These are phyloP conservation scores for Hyaloscypha hepaticicola DNA, from an alignment of 495 filamentous ascomycete species.

Conservation along the genomic window DNA sequence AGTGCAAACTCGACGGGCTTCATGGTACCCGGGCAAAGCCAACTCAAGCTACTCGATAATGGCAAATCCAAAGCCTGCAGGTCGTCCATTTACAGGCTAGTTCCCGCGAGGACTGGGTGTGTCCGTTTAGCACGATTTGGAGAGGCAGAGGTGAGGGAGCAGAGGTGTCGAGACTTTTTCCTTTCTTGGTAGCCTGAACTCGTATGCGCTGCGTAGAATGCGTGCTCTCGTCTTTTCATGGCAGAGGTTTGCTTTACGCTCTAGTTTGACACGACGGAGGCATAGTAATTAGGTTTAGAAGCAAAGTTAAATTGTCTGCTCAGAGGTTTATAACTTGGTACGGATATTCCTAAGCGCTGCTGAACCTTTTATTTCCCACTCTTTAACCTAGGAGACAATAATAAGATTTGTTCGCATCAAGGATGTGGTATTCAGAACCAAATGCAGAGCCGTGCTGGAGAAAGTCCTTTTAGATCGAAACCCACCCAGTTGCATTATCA, in stretches of 20 bases:
- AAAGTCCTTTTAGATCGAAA: no score
- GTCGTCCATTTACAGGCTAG: conserved; percentile 3
- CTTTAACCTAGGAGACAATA: no score
- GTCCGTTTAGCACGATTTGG: conserved; percentile 15
- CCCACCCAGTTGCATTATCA: no score
- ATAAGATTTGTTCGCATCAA: no score
- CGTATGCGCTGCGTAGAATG: conserved; percentile 11
- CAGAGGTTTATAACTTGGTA: background rate
- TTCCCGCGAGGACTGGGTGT: conserved; percentile 4
- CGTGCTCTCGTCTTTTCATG: conserved; percentile 1
- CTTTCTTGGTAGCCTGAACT: conserved; percentile 23
- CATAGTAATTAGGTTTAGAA: conserved; percentile 2
- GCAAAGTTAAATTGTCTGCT: background rate
- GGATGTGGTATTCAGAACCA: no score
- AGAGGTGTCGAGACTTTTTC: conserved; percentile 19
- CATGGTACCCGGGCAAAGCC: conserved; percentile 2
- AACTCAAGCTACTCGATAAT: conserved; percentile 6
- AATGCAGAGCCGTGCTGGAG: no score
- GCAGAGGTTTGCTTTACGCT: conserved; percentile 10
- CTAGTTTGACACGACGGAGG: conserved; percentile 6
- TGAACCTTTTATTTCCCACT: no score
- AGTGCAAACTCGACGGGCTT: conserved; percentile 8
- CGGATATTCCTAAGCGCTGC: background rate
- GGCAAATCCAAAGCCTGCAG: conserved; percentile 1
- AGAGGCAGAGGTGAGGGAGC: conserved; percentile 3